A percentile compares a stretch with the other conserved stretches of the same genome.
phyloP scores from a whole-genome alignment of 257 asterid species.

The Verbascum thapsus region DNA sequence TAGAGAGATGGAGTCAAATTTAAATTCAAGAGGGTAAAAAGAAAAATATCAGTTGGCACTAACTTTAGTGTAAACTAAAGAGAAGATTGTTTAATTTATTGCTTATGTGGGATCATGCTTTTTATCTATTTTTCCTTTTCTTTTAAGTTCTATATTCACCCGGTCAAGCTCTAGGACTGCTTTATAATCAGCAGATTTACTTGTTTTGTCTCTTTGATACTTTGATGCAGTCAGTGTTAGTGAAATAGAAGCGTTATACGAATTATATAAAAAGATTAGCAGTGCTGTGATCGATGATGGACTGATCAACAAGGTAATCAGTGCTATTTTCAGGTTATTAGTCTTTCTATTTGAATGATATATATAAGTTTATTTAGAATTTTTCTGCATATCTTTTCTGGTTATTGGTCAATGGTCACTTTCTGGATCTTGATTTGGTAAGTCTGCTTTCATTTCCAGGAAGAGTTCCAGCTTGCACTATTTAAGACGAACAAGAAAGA shows the following conservation, averaged over 20 bases:
- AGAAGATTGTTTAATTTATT: conserved; percentile 5
- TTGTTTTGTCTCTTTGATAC: conserved; percentile 21
- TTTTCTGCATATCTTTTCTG: conserved; percentile 1
- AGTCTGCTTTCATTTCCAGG: conserved; percentile 50
- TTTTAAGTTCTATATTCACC: conserved; percentile 18
- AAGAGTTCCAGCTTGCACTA: conserved; percentile 87
- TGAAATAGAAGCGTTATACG: conserved; percentile 86
- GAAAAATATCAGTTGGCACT: not conserved
- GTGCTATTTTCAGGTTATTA: conserved; percentile 21
- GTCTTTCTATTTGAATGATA: conserved; percentile 20
- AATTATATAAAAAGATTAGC: conserved; percentile 79
- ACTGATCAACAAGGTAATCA: conserved; percentile 77
- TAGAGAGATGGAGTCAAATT: conserved; percentile 9
- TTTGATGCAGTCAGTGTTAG: conserved; percentile 77
- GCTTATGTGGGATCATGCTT: conserved; percentile 23
- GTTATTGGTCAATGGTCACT: conserved; percentile 28
- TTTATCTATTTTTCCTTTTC: conserved; percentile 6
- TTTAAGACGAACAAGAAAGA: conserved; percentile 76
- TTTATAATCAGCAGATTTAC: conserved; percentile 16
- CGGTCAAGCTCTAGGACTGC: conserved; percentile 18
- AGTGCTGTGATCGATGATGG: conserved; percentile 88
- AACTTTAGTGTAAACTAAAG: not conserved
- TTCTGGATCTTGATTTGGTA: conserved; percentile 29
- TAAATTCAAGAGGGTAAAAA: conserved; percentile 13
- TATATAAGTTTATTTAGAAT: conserved; percentile 13